Evolutionary conservation across 176 grass and related monocot species (phyloP).

Genomic region (Leersia perrieri): DNA sequence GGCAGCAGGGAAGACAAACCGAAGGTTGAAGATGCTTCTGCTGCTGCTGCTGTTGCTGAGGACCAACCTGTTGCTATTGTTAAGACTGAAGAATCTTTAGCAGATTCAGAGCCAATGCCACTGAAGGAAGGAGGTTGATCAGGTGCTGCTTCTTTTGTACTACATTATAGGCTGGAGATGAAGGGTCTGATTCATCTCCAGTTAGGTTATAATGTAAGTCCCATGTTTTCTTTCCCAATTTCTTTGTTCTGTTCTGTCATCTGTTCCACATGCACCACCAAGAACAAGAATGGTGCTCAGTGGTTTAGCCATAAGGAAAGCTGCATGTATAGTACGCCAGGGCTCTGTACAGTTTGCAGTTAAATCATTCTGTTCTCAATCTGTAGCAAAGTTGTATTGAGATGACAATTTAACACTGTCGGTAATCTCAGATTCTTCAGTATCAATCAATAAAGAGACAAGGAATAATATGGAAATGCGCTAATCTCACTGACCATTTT

Average conservation of each 20-base stretch:
- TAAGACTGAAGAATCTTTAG: conserved; percentile 27
- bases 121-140: conserved; percentile 1
- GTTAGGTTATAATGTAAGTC: conserved; percentile 22
- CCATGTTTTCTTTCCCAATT: background rate
- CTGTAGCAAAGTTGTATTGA: background rate
- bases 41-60: background rate
- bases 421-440: background rate
- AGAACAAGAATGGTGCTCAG: conserved; percentile 16
- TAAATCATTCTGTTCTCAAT: background rate
- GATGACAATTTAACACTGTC: background rate
- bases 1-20: background rate
- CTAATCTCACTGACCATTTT: background rate
- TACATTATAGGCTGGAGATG: conserved; percentile 23
- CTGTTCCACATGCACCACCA: conserved; percentile 2
- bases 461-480: background rate
- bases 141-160: conserved; percentile 20
- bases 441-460: background rate
- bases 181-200: background rate
- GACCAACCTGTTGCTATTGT: background rate
- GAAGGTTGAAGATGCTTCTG: conserved; percentile 16
- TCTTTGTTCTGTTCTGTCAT: background rate
- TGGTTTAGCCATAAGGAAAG: conserved; percentile 32
- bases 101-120: background rate
- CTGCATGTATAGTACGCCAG: conserved; percentile 24
- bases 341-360: background rate